Evolutionary conservation across 257 asterid species (phyloP).

Genomic region (Eucommia ulmoides): DNA sequence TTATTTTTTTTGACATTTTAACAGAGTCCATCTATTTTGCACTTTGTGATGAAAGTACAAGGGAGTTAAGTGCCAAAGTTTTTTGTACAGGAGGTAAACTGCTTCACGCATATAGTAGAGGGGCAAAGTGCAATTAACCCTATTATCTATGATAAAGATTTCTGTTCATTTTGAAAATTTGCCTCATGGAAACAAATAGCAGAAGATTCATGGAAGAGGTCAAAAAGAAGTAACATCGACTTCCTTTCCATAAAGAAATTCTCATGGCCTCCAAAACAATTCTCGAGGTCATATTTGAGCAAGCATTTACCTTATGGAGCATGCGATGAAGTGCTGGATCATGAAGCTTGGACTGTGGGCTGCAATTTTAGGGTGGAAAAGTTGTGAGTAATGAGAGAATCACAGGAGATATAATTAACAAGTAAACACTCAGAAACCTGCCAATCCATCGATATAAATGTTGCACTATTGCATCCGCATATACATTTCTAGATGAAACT

Average conservation of each 20-base stretch:
- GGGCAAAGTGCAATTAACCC: too few relatives aligned
- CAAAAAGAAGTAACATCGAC: too few relatives aligned
- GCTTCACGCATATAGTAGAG: too few relatives aligned
- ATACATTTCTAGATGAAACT: conserved; percentile 81
- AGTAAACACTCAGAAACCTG: conserved; percentile 46
- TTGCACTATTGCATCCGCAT: conserved; percentile 87
- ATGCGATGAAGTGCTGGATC: conserved; percentile 92
- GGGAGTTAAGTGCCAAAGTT: too few relatives aligned
- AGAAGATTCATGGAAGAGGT: too few relatives aligned
- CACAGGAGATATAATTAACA: conserved; percentile 9
- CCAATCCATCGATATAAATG: conserved; percentile 96
- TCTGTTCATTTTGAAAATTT: neutral
- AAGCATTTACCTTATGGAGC: conserved; percentile 81
- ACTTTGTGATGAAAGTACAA: too few relatives aligned
- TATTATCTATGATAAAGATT: neutral
- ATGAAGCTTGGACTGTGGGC: conserved; percentile 90
- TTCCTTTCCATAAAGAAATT: too few relatives aligned
- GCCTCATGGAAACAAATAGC: neutral
- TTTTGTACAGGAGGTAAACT: too few relatives aligned
- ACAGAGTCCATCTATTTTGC: too few relatives aligned
- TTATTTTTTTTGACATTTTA: too few relatives aligned
- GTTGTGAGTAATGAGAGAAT: conserved; percentile 14
- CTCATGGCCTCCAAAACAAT: conserved; percentile 7
- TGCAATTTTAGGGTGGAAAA: conserved; percentile 23
- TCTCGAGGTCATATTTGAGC: conserved; percentile 8